A percentile compares a stretch with the other conserved stretches of the same genome.
These are phyloP conservation scores for Neurospora pannonica DNA, from an alignment of 495 filamentous ascomycete species.

Conservation along the genomic window DNA sequence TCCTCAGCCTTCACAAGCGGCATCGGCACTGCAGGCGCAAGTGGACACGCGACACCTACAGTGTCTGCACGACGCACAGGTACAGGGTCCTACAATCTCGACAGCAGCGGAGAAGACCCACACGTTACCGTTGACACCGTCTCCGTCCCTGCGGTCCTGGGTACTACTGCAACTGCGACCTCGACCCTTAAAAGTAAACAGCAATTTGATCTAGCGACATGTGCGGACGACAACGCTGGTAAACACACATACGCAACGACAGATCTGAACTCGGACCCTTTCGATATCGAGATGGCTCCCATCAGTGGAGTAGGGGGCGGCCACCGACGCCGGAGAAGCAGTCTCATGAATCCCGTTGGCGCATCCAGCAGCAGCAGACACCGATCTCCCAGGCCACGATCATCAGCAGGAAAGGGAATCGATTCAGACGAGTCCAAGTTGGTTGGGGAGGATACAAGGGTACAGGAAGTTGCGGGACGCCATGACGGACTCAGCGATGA, in stretches of 20 bases:
- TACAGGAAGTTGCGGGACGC: constrained; percentile 11
- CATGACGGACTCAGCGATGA: constrained; percentile 16
- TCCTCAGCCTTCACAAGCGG: background rate
- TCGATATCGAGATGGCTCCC: constrained; percentile 41
- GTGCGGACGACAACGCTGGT: background rate
- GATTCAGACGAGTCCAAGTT: constrained; percentile 35
- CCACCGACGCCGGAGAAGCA: constrained; percentile 53
- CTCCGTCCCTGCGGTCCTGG: background rate
- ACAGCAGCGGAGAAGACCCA: background rate
- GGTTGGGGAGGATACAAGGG: constrained; percentile 26
- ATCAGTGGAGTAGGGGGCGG: constrained; percentile 25
- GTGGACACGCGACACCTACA: constrained; percentile 8
- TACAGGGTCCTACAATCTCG: background rate
- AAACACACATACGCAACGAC: background rate
- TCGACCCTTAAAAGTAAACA: background rate
- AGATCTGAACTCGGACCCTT: constrained; percentile 8
- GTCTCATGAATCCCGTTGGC: constrained; percentile 38
- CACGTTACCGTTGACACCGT: background rate
- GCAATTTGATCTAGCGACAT: background rate
- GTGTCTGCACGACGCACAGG: background rate
- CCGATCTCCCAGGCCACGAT: constrained; percentile 39
- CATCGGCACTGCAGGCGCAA: background rate
- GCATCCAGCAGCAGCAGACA: constrained; percentile 32
- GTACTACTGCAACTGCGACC: background rate
- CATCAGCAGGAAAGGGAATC: constrained; percentile 8